These are phyloP conservation scores for Pulveroboletus sp. DNA, from an alignment of 768 basidiomycete genomes.

Conservation along the genomic window DNA sequence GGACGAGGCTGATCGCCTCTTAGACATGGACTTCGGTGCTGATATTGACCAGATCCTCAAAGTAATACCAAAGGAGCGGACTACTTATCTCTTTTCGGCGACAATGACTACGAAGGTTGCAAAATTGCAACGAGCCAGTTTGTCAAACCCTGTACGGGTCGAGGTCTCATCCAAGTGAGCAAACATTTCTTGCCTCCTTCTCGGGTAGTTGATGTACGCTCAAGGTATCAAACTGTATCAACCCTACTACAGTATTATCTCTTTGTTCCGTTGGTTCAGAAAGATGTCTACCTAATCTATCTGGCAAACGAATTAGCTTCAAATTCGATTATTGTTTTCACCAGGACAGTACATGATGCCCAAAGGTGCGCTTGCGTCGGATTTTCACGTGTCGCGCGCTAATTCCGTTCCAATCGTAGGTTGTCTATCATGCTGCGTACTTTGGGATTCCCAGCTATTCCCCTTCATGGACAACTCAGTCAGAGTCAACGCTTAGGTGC, in stretches of 20 bases:
- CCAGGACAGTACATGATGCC: conserved; percentile 91
- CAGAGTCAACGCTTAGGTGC: conserved; percentile 94
- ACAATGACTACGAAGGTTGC: conserved; percentile 99
- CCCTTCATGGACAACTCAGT: conserved; percentile 91
- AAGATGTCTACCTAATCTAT: conserved; percentile 89
- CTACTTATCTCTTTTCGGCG: conserved; percentile 95
- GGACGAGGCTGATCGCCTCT: conserved; percentile 92
- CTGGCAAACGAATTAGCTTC: conserved; percentile 86
- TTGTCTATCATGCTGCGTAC: conserved; percentile 86
- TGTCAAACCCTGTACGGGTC: conserved; percentile 89
- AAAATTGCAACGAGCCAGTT: conserved; percentile 91
- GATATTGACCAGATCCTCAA: conserved; percentile 96
- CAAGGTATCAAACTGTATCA: conserved; percentile 93
- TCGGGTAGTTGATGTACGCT: neutral
- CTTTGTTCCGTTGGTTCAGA: conserved; percentile 86
- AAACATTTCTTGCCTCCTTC: neutral
- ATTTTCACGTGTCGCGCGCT: neutral
- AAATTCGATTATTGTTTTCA: conserved; percentile 95
- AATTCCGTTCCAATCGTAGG: conserved; percentile 35
- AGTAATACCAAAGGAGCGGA: conserved; percentile 89
- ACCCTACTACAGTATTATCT: conserved; percentile 96
- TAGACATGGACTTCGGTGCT: conserved; percentile 96
- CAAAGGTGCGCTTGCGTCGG: conserved; percentile 50
- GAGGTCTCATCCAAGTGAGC: conserved; percentile 91
- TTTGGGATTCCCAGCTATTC: conserved; percentile 92